These are phyloP conservation scores for Xerocomellus dryophilus DNA, from an alignment of 768 basidiomycete species.

Conservation along the genomic window DNA sequence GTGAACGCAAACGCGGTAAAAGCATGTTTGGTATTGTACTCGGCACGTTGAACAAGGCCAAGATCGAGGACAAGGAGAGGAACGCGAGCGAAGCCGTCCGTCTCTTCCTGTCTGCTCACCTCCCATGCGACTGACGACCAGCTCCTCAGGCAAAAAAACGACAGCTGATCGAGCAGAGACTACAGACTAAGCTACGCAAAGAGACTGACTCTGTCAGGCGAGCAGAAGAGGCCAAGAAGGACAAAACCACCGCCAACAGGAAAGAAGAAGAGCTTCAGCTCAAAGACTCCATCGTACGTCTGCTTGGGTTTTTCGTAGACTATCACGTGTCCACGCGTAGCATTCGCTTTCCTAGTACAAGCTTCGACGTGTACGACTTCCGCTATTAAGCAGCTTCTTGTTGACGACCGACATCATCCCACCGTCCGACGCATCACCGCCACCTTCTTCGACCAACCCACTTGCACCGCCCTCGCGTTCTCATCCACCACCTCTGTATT, in stretches of 20 bases:
- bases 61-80: constrained; percentile 81
- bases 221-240: constrained; percentile 83
- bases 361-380: constrained; percentile 67
- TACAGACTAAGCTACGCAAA: constrained; percentile 80
- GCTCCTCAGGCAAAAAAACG: constrained; percentile 73
- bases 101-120: constrained; percentile 4
- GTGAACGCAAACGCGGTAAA: constrained; percentile 82
- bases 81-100: constrained; percentile 81
- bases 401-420: constrained; percentile 69
- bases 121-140: constrained; percentile 6
- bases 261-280: constrained; percentile 82
- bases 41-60: constrained; percentile 83
- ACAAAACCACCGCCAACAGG: constrained; percentile 69
- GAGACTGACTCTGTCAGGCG: constrained; percentile 84
- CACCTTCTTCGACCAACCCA: constrained; percentile 29
- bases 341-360: constrained; percentile 52
- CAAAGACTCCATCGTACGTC: constrained; percentile 74
- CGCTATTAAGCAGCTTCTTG: constrained; percentile 70
- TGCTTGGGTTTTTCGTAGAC: neutral
- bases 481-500: constrained; percentile 76
- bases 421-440: constrained; percentile 30
- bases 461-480: constrained; percentile 54
- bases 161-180: constrained; percentile 77
- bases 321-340: neutral
- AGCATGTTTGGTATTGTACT: constrained; percentile 83